Base-by-base conservation (phyloP, 768 basidiomycete species). In the Albatrellus ellisii region DNA sequence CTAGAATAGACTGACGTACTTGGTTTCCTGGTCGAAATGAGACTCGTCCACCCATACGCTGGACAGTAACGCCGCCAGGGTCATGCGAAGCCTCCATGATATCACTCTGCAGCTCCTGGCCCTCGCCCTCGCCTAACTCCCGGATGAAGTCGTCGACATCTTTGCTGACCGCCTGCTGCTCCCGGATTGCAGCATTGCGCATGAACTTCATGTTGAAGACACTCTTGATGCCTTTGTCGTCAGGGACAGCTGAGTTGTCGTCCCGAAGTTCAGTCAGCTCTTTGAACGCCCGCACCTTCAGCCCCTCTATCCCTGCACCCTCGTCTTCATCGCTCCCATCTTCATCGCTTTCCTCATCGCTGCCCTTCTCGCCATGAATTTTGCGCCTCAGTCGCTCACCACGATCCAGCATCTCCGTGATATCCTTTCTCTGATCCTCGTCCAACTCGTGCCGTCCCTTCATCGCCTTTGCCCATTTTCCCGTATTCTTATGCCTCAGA, bases 121-220 rank as follows among this genome's bases (percentile, higher is more conserved):
- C 59, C 12, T 58, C 63, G 9, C 50, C 58, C 0, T 54, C 57
- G 4, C 73, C 75, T 54, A 95, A 64, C 52, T 88, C 85, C 47
- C 65, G 65, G 47, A 77, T 62, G 45, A 94, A 77, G 51, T 85
- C 82, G 43, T 85, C 83, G 4, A 72, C 77, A 48, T 76, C 70
- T 43, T 68, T 68, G 44, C 79, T 67, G 1, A 73, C 75, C 41
- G 68, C 66, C 7, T 58, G 64, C 51, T 71, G 62, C 43, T 79
- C 72, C 48, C 87, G 68, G 4, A 73, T 74, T 65, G 83, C 78
- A 0, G 89, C 92, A 35, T 91, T 82, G 59, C 84, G 81, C 94
- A 99, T 99, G 62, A 98, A 99, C 63, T 95, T 97, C 95, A 98
- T 97, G 48, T 76, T 72, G 57, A 95, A 84, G 8, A 97, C 70